Percentiles rank a stretch among this genome's conserved stretches.
These are phyloP conservation scores for Zizania latifolia DNA, from an alignment of 176 grass and related monocot species.

Conservation along the genomic window DNA sequence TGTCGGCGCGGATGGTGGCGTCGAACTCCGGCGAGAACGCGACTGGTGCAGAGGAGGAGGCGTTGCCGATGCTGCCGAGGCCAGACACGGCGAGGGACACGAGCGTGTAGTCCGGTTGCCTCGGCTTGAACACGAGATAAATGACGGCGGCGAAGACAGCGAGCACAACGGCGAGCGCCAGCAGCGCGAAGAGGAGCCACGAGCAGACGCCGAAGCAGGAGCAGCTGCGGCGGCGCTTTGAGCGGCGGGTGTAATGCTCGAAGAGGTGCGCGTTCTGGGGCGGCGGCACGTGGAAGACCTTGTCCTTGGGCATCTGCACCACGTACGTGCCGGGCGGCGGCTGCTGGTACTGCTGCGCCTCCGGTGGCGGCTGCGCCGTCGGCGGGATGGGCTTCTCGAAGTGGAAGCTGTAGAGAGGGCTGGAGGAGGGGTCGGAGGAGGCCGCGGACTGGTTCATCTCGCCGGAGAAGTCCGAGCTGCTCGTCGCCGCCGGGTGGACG, in stretches of 20 bases:
- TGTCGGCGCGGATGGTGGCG: conserved; percentile 38
- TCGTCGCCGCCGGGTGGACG: conserved; percentile 31
- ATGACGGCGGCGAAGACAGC: not conserved
- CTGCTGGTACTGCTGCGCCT: no score
- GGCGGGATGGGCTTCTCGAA: conserved; percentile 41
- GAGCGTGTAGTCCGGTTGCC: conserved; percentile 32
- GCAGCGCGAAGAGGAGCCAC: not conserved
- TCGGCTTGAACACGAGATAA: conserved; percentile 32
- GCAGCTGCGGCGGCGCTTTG: conserved; percentile 12
- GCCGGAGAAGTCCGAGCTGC: conserved; percentile 46
- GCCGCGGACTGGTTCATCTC: conserved; percentile 35
- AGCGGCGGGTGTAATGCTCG: conserved; percentile 44
- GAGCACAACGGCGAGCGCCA: conserved; percentile 32
- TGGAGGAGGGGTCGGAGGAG: conserved; percentile 46
- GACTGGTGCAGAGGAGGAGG: not conserved
- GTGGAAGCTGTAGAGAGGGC: conserved; percentile 54
- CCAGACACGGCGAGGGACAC: conserved; percentile 36
- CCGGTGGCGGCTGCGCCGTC: not conserved
- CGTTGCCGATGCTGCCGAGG: conserved; percentile 20
- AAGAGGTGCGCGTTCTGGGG: conserved; percentile 55
- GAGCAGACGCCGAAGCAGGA: conserved; percentile 40
- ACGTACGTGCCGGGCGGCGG: conserved; percentile 31
- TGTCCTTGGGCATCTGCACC: conserved; percentile 63
- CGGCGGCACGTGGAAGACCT: conserved; percentile 62
- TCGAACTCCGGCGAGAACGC: conserved; percentile 44